Evolutionary conservation across 2,329 filamentous ascomycete genomes (phyloP).

Genomic region (Ramularia endophylla): DNA sequence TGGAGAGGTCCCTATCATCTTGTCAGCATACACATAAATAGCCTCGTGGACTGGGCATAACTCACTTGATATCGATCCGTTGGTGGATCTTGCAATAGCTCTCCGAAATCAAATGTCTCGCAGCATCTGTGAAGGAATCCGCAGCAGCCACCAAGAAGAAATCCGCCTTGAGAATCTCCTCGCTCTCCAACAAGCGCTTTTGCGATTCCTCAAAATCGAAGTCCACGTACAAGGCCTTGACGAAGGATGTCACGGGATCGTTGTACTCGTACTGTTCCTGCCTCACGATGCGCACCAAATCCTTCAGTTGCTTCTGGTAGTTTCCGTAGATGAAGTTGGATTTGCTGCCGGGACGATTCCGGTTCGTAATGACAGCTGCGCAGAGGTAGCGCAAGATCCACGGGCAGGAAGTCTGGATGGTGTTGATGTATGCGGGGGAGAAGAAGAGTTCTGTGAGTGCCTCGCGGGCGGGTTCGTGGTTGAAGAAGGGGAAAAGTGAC

Average conservation of each 20-base stretch:
- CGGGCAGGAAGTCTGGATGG: constrained; percentile 94
- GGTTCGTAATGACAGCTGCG: constrained; percentile 91
- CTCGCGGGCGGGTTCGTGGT: constrained; percentile 87
- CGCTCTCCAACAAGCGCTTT: constrained; percentile 76
- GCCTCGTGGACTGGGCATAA: constrained; percentile 8
- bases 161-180: constrained; percentile 85
- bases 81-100: constrained; percentile 99
- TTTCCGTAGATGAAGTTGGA: constrained; percentile 92
- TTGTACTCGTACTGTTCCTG: constrained; percentile 98
- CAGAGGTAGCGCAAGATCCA: constrained; percentile 95
- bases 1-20: constrained; percentile 66
- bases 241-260: constrained; percentile 92
- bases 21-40: constrained; percentile 15
- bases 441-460: constrained; percentile 94
- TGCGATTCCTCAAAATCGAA: constrained; percentile 98
- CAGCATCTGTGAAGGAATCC: constrained; percentile 87
- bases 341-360: constrained; percentile 66
- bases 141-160: constrained; percentile 88
- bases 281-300: constrained; percentile 88
- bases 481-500: constrained; percentile 98
- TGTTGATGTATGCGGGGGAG: constrained; percentile 97
- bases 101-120: constrained; percentile 94
- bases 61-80: constrained; percentile 87
- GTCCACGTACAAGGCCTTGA: constrained; percentile 91
- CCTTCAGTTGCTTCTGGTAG: constrained; percentile 99